Evolutionary conservation across 768 basidiomycete genomes (phyloP).

Genomic region (Mycena pura): DNA sequence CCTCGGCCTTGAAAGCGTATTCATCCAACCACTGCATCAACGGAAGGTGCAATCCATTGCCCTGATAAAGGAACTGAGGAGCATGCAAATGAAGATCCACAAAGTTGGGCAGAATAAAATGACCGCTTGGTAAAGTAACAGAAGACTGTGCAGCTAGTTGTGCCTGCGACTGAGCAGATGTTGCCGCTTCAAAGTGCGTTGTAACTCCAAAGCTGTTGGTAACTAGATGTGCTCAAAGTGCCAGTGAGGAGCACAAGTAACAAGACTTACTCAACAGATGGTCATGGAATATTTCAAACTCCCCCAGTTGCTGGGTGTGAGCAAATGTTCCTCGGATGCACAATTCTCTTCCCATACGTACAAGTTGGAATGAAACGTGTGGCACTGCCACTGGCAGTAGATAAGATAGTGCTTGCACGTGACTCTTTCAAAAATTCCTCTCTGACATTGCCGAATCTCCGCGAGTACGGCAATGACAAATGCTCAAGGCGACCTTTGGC

Average conservation of each 20-base stretch:
- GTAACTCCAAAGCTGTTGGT: conserved; percentile 57
- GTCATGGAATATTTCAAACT: conserved; percentile 62
- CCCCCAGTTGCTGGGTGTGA: conserved; percentile 58
- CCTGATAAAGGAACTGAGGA: conserved; percentile 88
- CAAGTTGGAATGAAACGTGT: background rate
- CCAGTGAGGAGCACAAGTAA: background rate
- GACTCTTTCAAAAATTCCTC: too few relatives aligned
- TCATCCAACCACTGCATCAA: conserved; percentile 84
- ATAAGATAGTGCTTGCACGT: too few relatives aligned
- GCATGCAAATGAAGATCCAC: conserved; percentile 88
- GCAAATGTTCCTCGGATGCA: conserved; percentile 58
- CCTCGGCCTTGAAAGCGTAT: conserved; percentile 86
- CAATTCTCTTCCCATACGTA: background rate
- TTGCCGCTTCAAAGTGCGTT: conserved; percentile 50
- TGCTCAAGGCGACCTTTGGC: too few relatives aligned
- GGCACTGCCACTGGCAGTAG: too few relatives aligned
- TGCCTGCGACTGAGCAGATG: conserved; percentile 41
- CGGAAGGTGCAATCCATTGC: conserved; percentile 84
- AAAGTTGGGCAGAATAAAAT: conserved; percentile 80
- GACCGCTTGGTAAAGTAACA: conserved; percentile 52
- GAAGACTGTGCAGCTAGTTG: conserved; percentile 28
- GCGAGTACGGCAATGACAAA: too few relatives aligned
- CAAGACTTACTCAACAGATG: conserved; percentile 55
- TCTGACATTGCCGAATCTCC: too few relatives aligned
- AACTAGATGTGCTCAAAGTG: conserved; percentile 25